A percentile compares a stretch with the other conserved stretches of the same genome.
Conservation (phyloP, 2,329 filamentous ascomycete species). For the Pseudopithomyces maydicus region DNA sequence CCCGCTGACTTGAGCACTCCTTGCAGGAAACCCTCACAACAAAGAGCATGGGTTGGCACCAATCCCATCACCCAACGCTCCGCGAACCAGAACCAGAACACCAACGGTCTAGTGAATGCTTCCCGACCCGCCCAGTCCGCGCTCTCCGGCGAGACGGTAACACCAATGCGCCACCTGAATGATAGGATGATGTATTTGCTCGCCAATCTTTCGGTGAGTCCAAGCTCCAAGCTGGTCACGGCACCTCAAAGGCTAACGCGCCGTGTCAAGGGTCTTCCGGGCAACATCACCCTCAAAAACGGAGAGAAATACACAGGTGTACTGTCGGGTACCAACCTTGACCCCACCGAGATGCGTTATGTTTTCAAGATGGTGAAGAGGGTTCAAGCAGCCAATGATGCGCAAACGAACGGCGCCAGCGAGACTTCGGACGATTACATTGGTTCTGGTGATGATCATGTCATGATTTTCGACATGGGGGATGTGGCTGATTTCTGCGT, state of each 20-base stretch:
- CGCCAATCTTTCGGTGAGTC: slow-evolving; percentile 63
- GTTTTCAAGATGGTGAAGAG: slow-evolving; percentile 70
- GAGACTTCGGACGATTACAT: slow-evolving; percentile 50
- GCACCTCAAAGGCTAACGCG: slow-evolving; percentile 16
- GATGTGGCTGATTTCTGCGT: slow-evolving; percentile 64
- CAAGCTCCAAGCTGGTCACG: background rate
- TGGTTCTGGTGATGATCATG: slow-evolving; percentile 54
- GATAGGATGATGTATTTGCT: slow-evolving; percentile 65
- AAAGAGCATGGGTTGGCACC: slow-evolving; percentile 66
- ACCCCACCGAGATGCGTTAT: slow-evolving; percentile 59
- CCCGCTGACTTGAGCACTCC: slow-evolving; percentile 30
- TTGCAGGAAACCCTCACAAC: slow-evolving; percentile 55
- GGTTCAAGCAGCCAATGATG: slow-evolving; percentile 45
- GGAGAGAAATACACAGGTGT: slow-evolving; percentile 67
- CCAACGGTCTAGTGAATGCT: slow-evolving; percentile 58
- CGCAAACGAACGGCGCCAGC: slow-evolving; percentile 53
- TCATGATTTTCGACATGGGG: slow-evolving; percentile 66
- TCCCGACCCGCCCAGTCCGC: slow-evolving; percentile 49
- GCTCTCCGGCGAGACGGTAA: slow-evolving; percentile 55
- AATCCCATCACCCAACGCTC: slow-evolving; percentile 66
- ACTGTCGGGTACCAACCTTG: slow-evolving; percentile 61
- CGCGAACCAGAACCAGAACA: slow-evolving; percentile 51
- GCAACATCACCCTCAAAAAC: slow-evolving; percentile 62
- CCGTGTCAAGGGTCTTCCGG: slow-evolving; percentile 57
- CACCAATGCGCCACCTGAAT: slow-evolving; percentile 62